Conservation (phyloP, 352 stramenopile species). For the Pythium plurisporium region DNA sequence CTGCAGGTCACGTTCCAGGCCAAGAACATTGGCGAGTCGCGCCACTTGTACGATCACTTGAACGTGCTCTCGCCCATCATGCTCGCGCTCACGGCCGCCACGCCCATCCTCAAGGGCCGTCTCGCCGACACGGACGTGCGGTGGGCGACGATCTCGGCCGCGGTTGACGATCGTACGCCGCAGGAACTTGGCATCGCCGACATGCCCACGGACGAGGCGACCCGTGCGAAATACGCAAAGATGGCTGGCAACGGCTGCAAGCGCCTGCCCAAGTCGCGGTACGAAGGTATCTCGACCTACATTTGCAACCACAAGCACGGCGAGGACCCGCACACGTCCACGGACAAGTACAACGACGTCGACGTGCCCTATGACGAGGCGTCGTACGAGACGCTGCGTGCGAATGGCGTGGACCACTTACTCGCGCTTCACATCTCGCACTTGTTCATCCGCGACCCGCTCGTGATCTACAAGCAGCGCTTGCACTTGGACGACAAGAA, state of each 20-base stretch:
- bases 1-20: conserved; percentile 98
- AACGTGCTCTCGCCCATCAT: conserved; percentile 98
- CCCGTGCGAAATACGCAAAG: conserved; percentile 73
- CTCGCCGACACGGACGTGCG: conserved; percentile 91
- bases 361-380: conserved; percentile 93
- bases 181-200: conserved; percentile 61
- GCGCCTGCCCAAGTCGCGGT: conserved; percentile 95
- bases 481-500: conserved; percentile 77
- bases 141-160: conserved; percentile 96
- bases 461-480: conserved; percentile 94
- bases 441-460: conserved; percentile 98
- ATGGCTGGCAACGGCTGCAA: conserved; percentile 92
- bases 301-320: conserved; percentile 89
- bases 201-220: conserved; percentile 38
- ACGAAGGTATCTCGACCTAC: conserved; percentile 88
- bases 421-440: conserved; percentile 98
- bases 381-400: conserved; percentile 88
- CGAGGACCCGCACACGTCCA: conserved; percentile 64
- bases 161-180: conserved; percentile 94
- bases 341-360: conserved; percentile 93
- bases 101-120: conserved; percentile 95
- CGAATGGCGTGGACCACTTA: conserved; percentile 92
- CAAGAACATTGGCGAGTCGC: conserved; percentile 97
- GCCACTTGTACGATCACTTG: conserved; percentile 99
- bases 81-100: conserved; percentile 98